Conservation (phyloP, 345 rosid species). For the Arabis hirsuta region DNA sequence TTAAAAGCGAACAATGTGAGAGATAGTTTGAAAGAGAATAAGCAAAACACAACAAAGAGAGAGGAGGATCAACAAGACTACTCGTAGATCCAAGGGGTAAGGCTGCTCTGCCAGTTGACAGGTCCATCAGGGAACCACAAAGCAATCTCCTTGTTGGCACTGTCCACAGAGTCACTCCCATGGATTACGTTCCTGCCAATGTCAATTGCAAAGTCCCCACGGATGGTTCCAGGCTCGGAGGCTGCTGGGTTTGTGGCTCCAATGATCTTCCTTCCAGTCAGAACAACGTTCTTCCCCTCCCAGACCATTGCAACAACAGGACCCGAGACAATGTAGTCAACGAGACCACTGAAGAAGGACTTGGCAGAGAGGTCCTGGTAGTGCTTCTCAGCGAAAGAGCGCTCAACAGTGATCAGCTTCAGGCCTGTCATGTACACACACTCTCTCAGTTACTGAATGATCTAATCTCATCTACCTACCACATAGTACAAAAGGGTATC, state of each 20-base stretch:
- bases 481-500: background rate
- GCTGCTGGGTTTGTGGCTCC: constrained; percentile 98
- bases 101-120: constrained; percentile 80
- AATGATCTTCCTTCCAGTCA: constrained; percentile 85
- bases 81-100: constrained; percentile 87
- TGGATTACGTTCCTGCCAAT: constrained; percentile 96
- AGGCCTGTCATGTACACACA: constrained; percentile 50
- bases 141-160: constrained; percentile 84
- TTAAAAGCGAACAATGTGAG: too few relatives aligned
- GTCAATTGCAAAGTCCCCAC: constrained; percentile 88
- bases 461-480: background rate
- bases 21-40: background rate
- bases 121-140: constrained; percentile 92
- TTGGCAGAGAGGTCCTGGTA: constrained; percentile 77
- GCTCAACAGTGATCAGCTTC: constrained; percentile 75
- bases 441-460: background rate
- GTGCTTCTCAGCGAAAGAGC: constrained; percentile 84
- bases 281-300: constrained; percentile 91
- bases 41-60: too few relatives aligned
- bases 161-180: constrained; percentile 84
- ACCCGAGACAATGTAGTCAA: constrained; percentile 90
- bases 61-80: background rate
- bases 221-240: constrained; percentile 93
- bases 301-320: constrained; percentile 97
- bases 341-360: constrained; percentile 89